phyloP scores from a whole-genome alignment of 305 asterid genomes.

The Coffea humblotiana region DNA sequence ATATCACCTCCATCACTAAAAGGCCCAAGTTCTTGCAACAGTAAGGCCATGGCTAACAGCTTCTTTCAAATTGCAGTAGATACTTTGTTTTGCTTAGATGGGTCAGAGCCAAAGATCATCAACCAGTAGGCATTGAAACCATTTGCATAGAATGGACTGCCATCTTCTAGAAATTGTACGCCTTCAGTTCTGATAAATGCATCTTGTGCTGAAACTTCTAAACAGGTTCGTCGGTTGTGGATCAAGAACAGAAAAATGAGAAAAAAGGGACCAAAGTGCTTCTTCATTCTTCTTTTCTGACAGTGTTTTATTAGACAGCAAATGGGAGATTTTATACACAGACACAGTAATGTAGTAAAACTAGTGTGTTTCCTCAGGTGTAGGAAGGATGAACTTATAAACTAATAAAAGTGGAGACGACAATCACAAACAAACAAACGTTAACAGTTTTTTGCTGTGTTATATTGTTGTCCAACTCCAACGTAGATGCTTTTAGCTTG shows the following conservation, averaged over 20 bases:
- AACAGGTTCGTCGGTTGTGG: constrained; percentile 13
- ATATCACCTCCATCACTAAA: constrained; percentile 57
- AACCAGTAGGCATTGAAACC: background rate
- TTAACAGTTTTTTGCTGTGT: background rate
- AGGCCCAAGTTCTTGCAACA: background rate
- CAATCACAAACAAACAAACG: background rate
- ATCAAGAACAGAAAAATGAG: constrained; percentile 24
- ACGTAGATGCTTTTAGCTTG: background rate
- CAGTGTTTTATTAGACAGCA: background rate
- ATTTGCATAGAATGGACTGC: constrained; percentile 51
- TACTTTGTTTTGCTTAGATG: background rate
- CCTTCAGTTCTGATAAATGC: constrained; percentile 44
- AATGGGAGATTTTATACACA: background rate
- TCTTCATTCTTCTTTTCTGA: constrained; percentile 23
- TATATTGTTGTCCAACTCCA: background rate
- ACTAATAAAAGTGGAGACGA: background rate
- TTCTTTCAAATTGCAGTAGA: background rate
- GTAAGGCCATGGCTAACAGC: background rate
- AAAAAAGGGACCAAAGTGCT: constrained; percentile 6
- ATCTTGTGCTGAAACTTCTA: constrained; percentile 29
- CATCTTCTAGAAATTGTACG: constrained; percentile 47
- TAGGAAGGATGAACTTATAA: background rate
- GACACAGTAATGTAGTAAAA: background rate
- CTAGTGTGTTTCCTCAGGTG: background rate
- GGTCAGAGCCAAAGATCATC: background rate